A percentile compares a stretch with the other conserved stretches of the same genome.
Evolutionary conservation across 2,329 filamentous ascomycete genomes (phyloP).

Genomic region (Orbilia blumenaviensis): DNA sequence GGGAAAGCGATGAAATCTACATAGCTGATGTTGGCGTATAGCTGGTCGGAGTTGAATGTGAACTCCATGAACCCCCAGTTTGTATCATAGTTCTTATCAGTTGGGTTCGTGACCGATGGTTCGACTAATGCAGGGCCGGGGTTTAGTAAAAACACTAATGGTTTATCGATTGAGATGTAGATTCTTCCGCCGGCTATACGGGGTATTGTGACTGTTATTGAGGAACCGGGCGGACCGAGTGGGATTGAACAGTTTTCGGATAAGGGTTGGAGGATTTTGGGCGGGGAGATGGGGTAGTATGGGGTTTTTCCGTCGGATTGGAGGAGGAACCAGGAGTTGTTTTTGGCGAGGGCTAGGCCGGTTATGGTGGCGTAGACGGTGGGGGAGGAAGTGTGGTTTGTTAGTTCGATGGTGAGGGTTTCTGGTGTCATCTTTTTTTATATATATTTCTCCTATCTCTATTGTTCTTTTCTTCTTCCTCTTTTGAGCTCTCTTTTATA

Average conservation of each 20-base stretch:
- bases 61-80: constrained; percentile 76
- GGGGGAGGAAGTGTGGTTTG: constrained; percentile 72
- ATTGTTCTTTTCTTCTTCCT: no score
- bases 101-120: constrained; percentile 74
- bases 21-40: constrained; percentile 76
- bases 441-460: no score
- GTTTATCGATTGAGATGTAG: constrained; percentile 72
- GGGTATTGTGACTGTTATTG: constrained; percentile 72
- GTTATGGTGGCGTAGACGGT: constrained; percentile 76
- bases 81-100: constrained; percentile 70
- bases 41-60: constrained; percentile 70
- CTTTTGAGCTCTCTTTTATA: no score
- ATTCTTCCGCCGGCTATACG: constrained; percentile 75
- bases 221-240: constrained; percentile 70
- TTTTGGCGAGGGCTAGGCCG: constrained; percentile 70
- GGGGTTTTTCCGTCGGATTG: constrained; percentile 72
- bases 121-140: constrained; percentile 75
- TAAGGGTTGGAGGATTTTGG: constrained; percentile 65
- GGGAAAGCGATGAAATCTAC: constrained; percentile 78
- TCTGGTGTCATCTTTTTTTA: constrained; percentile 23
- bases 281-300: constrained; percentile 72
- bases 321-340: constrained; percentile 71
- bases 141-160: constrained; percentile 75
- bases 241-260: constrained; percentile 70
- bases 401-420: constrained; percentile 70